Evolutionary conservation across 2,329 filamentous ascomycete genomes (phyloP).

Genomic region (Thelonectria blattea): DNA sequence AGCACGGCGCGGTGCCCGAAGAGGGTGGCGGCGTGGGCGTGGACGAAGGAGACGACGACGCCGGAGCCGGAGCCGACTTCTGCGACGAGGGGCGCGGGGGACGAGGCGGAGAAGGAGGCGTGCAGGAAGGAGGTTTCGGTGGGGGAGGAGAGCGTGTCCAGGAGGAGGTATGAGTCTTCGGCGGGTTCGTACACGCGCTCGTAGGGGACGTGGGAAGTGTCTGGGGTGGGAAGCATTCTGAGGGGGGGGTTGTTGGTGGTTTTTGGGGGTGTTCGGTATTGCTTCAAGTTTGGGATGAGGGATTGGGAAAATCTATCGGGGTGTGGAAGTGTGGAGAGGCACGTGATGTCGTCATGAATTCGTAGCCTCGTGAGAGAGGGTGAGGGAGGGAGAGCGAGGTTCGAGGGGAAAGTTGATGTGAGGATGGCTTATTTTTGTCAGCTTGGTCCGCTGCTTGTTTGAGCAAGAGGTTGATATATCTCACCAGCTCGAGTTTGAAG

Average conservation of each 20-base stretch:
- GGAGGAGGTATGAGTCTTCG: conserved; percentile 92
- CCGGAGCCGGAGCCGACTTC: conserved; percentile 93
- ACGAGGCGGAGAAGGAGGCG: conserved; percentile 60
- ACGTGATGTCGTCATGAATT: conserved; percentile 28
- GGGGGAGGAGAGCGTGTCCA: conserved; percentile 83
- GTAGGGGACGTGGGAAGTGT: conserved; percentile 89
- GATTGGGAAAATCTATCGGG: conserved; percentile 15
- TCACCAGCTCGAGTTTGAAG: neutral
- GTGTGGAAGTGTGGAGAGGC: conserved; percentile 25
- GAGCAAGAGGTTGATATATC: neutral
- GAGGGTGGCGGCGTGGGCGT: conserved; percentile 74
- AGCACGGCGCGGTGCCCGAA: conserved; percentile 76
- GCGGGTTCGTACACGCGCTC: conserved; percentile 91
- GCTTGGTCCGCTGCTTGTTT: neutral
- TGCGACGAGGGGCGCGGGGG: conserved; percentile 69
- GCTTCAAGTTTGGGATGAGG: conserved; percentile 25
- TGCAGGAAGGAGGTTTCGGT: conserved; percentile 73
- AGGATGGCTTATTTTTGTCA: too few species aligned
- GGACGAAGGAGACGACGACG: conserved; percentile 87
- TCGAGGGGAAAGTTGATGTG: neutral
- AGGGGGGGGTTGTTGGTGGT: neutral
- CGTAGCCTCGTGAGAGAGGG: neutral
- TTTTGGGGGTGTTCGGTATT: conserved; percentile 16
- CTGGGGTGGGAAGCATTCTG: conserved; percentile 88
- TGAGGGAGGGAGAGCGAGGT: neutral